phyloP scores from a whole-genome alignment of 2,329 filamentous ascomycete genomes.

The Dothideomycetes sp. region DNA sequence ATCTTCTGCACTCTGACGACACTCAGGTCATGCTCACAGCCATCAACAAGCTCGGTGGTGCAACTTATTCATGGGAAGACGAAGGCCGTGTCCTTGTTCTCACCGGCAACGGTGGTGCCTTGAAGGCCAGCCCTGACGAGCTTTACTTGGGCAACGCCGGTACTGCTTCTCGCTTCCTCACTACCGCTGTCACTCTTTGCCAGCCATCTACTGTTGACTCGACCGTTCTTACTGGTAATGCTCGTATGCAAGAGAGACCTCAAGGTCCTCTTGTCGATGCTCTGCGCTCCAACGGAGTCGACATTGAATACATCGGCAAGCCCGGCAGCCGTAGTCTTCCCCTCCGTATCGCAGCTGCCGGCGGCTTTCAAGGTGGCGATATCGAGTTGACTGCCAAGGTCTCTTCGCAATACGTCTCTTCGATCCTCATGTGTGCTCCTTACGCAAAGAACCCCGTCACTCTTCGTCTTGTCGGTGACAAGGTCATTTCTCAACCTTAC shows the following conservation, averaged over 20 bases:
- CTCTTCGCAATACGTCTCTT: slow-evolving; percentile 98
- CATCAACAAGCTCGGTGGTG: slow-evolving; percentile 74
- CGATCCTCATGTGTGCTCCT: slow-evolving; percentile 89
- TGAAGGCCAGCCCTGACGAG: slow-evolving; percentile 64
- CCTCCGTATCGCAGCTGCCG: slow-evolving; percentile 69
- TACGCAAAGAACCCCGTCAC: slow-evolving; percentile 94
- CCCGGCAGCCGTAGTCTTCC: slow-evolving; percentile 78
- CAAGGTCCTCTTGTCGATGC: slow-evolving; percentile 91
- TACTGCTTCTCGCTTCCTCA: slow-evolving; percentile 90
- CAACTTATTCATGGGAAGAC: slow-evolving; percentile 87
- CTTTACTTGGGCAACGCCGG: slow-evolving; percentile 95
- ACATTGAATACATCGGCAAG: slow-evolving; percentile 75
- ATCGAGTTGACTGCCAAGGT: slow-evolving; percentile 92
- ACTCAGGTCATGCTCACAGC: slow-evolving; percentile 95
- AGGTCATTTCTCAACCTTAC: slow-evolving; percentile 92
- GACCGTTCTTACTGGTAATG: slow-evolving; percentile 84
- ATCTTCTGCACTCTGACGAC: slow-evolving; percentile 91
- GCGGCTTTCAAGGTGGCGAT: slow-evolving; percentile 72
- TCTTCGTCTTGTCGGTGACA: slow-evolving; percentile 82
- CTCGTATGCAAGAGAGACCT: slow-evolving; percentile 89
- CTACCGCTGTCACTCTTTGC: slow-evolving; percentile 80
- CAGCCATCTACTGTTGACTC: slow-evolving; percentile 52
- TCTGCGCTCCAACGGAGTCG: slow-evolving; percentile 75
- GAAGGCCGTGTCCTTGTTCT: slow-evolving; percentile 86
- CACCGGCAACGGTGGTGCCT: slow-evolving; percentile 77